These are phyloP conservation scores for Saccharomycopsis malanga DNA, from an alignment of 805 yeast genomes.

Conservation along the genomic window DNA sequence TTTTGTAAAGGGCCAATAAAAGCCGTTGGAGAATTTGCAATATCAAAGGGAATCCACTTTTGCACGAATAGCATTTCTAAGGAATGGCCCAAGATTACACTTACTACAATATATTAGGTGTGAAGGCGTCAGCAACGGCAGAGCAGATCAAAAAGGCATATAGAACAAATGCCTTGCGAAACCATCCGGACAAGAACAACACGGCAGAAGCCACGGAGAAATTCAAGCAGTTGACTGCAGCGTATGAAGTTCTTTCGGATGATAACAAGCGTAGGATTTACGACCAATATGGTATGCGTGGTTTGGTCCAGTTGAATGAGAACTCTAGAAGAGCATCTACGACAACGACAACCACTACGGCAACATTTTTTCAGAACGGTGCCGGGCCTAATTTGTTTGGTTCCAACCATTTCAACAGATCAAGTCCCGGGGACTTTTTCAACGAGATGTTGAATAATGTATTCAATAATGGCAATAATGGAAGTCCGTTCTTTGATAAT, in stretches of 20 bases:
- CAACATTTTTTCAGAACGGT: not conserved
- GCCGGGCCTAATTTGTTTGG: not conserved
- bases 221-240: constrained; percentile 82
- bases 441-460: constrained; percentile 3
- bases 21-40: too few relatives aligned
- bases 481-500: not conserved
- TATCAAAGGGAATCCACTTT: too few relatives aligned
- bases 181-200: constrained; percentile 96
- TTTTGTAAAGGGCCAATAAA: too few relatives aligned
- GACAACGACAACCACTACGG: constrained; percentile 7
- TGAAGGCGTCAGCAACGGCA: constrained; percentile 52
- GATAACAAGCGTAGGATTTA: constrained; percentile 1
- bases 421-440: not conserved
- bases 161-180: constrained; percentile 72
- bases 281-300: not conserved
- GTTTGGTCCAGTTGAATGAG: not conserved
- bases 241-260: constrained; percentile 81
- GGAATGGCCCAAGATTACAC: constrained; percentile 6
- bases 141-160: constrained; percentile 79
- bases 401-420: constrained; percentile 1
- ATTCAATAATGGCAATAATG: not conserved
- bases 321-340: not conserved
- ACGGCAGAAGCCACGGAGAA: constrained; percentile 88
- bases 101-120: constrained; percentile 61
- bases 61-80: too few relatives aligned